phyloP scores from a whole-genome alignment of 768 basidiomycete genomes.

The Paxillus involutus region DNA sequence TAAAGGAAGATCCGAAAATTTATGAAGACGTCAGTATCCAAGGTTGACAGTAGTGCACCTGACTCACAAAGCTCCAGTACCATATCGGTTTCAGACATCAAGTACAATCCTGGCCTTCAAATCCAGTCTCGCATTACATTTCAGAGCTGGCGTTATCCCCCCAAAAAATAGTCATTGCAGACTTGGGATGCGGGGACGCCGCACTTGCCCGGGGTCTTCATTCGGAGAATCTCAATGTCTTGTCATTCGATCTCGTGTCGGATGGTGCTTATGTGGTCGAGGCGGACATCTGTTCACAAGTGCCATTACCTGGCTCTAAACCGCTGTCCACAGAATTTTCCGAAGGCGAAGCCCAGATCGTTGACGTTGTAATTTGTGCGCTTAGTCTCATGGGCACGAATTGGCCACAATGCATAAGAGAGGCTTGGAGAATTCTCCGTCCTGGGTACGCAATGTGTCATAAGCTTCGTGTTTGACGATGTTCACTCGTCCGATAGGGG shows the following conservation, averaged over 20 bases:
- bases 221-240: constrained; percentile 63
- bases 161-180: constrained; percentile 72
- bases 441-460: constrained; percentile 55
- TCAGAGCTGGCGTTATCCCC: constrained; percentile 63
- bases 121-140: constrained; percentile 86
- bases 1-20: constrained; percentile 77
- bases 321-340: constrained; percentile 37
- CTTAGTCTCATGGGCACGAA: constrained; percentile 97
- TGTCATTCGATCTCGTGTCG: constrained; percentile 82
- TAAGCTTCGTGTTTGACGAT: constrained; percentile 1
- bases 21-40: constrained; percentile 71
- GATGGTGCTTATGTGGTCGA: constrained; percentile 76
- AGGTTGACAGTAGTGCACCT: constrained; percentile 1
- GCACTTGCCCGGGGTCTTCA: constrained; percentile 74
- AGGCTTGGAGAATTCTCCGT: constrained; percentile 87
- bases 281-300: constrained; percentile 79
- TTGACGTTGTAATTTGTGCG: constrained; percentile 91
- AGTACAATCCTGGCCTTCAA: constrained; percentile 90
- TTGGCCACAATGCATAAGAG: constrained; percentile 88
- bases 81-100: constrained; percentile 90
- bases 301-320: constrained; percentile 87
- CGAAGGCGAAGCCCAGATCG: constrained; percentile 68
- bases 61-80: constrained; percentile 57
- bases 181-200: constrained; percentile 96
- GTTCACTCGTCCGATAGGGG: constrained; percentile 48